Percentiles rank a stretch among this genome's conserved stretches.
Evolutionary conservation across 192 early-diverging fungal species (phyloP).

Genomic region (Haplosporangium gracile): DNA sequence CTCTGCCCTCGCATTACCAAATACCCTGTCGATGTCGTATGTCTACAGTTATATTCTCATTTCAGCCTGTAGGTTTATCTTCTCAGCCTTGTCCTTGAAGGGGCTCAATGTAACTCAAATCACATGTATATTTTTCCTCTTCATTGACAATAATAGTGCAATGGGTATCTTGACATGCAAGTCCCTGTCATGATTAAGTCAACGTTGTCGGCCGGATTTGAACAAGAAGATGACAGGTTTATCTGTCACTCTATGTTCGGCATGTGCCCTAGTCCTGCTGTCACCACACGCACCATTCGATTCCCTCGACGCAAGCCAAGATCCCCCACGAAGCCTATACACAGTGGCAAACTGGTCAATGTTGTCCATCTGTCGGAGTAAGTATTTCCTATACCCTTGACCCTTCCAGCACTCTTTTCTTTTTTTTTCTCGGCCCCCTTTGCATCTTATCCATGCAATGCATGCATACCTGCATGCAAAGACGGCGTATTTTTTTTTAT

Average conservation of each 20-base stretch:
- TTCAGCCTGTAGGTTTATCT: too few species aligned
- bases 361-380: slow-evolving; percentile 59
- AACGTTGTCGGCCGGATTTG: neutral
- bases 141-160: slow-evolving; percentile 1
- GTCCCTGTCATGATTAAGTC: neutral
- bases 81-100: too few species aligned
- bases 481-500: neutral
- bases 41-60: neutral
- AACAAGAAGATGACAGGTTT: neutral
- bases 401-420: neutral
- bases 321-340: neutral
- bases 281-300: slow-evolving; percentile 10
- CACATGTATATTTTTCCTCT: neutral
- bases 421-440: neutral
- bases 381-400: slow-evolving; percentile 22
- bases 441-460: neutral
- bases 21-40: neutral
- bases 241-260: neutral
- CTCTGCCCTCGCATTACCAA: neutral
- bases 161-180: slow-evolving; percentile 5
- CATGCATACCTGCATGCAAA: slow-evolving; percentile 4
- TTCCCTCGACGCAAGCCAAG: slow-evolving; percentile 55
- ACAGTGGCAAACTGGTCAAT: slow-evolving; percentile 25
- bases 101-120: neutral
- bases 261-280: neutral